Evolutionary conservation across 106 monocot species (phyloP).

Genomic region (Posidonia australis): DNA sequence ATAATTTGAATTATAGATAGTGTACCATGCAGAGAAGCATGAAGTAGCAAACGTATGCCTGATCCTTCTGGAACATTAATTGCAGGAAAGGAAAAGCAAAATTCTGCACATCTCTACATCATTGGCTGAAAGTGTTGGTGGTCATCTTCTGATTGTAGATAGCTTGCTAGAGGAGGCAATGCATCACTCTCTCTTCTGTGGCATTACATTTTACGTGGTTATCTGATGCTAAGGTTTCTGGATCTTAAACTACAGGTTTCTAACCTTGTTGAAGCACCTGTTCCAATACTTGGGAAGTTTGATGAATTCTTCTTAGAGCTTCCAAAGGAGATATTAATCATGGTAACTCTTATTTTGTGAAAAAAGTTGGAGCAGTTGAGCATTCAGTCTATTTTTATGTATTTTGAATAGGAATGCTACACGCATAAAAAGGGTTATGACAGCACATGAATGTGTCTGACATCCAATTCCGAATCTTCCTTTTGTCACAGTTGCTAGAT

Average conservation of each 20-base stretch:
- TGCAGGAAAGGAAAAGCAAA: conserved; percentile 56
- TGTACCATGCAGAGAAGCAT: not conserved
- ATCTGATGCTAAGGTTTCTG: not conserved
- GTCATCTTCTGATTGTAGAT: conserved; percentile 34
- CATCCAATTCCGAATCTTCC: no score
- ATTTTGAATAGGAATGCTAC: no score
- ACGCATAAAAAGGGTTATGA: no score
- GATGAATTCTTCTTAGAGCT: conserved; percentile 85
- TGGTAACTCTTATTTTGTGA: conserved; percentile 40
- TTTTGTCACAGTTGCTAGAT: no score
- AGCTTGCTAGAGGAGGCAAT: conserved; percentile 68
- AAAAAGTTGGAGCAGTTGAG: no score
- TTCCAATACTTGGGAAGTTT: conserved; percentile 77
- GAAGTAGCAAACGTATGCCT: not conserved
- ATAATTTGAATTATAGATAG: not conserved
- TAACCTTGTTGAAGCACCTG: conserved; percentile 90
- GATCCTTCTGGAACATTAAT: conserved; percentile 4
- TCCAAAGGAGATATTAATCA: conserved; percentile 81
- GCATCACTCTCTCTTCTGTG: not conserved
- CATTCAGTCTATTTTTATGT: no score
- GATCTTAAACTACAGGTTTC: conserved; percentile 38
- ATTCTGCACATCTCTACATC: conserved; percentile 37
- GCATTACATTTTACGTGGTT: not conserved
- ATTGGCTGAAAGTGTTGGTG: conserved; percentile 62
- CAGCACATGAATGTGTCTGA: no score